Evolutionary conservation across 257 asterid genomes (phyloP).

Genomic region (Echium plantagineum): DNA sequence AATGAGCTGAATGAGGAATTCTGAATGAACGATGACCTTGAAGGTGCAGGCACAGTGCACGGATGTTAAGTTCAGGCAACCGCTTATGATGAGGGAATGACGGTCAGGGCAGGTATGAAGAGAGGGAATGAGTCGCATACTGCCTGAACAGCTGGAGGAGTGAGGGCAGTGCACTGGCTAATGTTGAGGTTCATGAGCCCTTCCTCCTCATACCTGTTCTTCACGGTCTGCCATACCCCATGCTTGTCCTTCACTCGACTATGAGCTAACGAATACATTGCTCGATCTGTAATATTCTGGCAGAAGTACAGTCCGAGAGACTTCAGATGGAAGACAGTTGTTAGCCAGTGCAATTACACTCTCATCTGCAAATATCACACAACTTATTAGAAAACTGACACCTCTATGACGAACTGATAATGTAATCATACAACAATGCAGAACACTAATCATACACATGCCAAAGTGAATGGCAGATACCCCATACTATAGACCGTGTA

Average conservation of each 20-base stretch:
- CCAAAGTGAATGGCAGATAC: not conserved
- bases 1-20: slow-evolving; percentile 59
- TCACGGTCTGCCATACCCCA: slow-evolving; percentile 48
- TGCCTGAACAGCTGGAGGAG: slow-evolving; percentile 96
- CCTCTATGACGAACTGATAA: not conserved
- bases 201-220: slow-evolving; percentile 60
- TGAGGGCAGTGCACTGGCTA: slow-evolving; percentile 98
- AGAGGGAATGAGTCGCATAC: slow-evolving; percentile 90
- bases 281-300: slow-evolving; percentile 79
- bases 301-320: slow-evolving; percentile 87
- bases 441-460: not conserved
- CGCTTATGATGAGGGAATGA: slow-evolving; percentile 83
- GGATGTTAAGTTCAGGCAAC: slow-evolving; percentile 72
- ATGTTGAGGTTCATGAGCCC: slow-evolving; percentile 81
- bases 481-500: not conserved
- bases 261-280: slow-evolving; percentile 88
- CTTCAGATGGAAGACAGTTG: slow-evolving; percentile 59
- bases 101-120: slow-evolving; percentile 83
- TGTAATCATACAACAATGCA: not conserved
- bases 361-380: slow-evolving; percentile 43
- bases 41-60: slow-evolving; percentile 79
- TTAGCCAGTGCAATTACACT: slow-evolving; percentile 77
- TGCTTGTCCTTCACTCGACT: slow-evolving; percentile 52
- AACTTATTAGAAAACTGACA: not conserved
- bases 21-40: slow-evolving; percentile 49